phyloP scores from a whole-genome alignment of 140 eudicot genomes.

The Cichorium intybus region DNA sequence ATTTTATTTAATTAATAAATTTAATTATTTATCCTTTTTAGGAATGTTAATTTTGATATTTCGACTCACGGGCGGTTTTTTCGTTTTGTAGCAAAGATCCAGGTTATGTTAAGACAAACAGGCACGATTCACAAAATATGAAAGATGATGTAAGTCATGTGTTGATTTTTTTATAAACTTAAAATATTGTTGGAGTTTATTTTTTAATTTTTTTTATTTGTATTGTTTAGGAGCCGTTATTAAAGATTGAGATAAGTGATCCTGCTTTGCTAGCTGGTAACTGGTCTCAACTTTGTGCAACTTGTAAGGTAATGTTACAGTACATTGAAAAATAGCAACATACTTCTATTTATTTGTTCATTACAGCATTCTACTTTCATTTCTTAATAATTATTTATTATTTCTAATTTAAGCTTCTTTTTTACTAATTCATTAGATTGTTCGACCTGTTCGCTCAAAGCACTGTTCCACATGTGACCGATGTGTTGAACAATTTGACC shows the following conservation, averaged over 20 bases:
- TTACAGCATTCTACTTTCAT: no score
- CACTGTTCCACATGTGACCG: constrained; percentile 94
- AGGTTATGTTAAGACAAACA: constrained; percentile 76
- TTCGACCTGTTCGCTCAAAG: constrained; percentile 84
- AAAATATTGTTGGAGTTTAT: background rate
- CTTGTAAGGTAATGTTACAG: constrained; percentile 76
- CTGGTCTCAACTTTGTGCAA: constrained; percentile 97
- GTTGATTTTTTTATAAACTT: background rate
- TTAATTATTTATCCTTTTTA: background rate
- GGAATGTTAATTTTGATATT: background rate
- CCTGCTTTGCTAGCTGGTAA: constrained; percentile 92
- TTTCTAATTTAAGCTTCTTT: constrained; percentile 7
- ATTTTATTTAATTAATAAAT: background rate
- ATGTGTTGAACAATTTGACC: constrained; percentile 94
- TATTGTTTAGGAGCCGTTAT: constrained; percentile 68
- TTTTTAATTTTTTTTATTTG: background rate
- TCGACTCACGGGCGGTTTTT: constrained; percentile 15
- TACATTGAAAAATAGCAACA: background rate
- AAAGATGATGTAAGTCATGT: constrained; percentile 86
- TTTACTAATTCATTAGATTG: constrained; percentile 48
- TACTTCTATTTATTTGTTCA: background rate
- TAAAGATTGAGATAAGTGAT: constrained; percentile 75
- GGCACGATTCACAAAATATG: constrained; percentile 72
- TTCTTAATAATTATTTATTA: no score
- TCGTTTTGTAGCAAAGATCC: constrained; percentile 83